Evolutionary conservation across 257 asterid species (phyloP), one percentile per base, ranked within the genome.

Genomic region (Solanum ossicruentum): DNA sequence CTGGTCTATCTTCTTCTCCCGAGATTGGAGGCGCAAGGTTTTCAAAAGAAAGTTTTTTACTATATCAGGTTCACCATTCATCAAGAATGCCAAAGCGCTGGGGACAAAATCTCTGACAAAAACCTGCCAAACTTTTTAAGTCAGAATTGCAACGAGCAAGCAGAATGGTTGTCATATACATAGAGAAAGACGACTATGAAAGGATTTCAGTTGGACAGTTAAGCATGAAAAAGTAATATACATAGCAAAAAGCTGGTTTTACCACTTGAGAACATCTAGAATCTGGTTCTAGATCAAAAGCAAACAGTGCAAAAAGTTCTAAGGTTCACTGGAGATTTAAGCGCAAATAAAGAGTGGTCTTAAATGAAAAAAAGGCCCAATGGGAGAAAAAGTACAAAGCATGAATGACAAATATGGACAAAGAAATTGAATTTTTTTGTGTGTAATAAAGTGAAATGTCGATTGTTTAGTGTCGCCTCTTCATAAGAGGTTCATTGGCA

Each of bases 51-150:
- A 95, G 49, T 95, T 93, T 88, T 94, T 93, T n/a, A 95, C 99
- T 26, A 95, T 94, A 88, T 93, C 99, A 1, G 98, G 97, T 85
- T 95, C 99, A 10, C 99, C 99, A 13, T 95, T 95, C 98, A 95
- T 95, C 89, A 95, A 84, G 89, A 95, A 95, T 75, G 99, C 99
- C 63, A 94, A 87, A 82, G 96, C 98, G 81, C 99, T 95, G 3
- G 99, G 99, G 80, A 95, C 95, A 85, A 95, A 95, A 87, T 95
- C 99, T 72, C 99, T 88, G 26, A 95, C 97, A 83, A 95, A 95
- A 39, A 93, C 98, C 98, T 94, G 89, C 83, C 86, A 83, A 75
- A 45, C n/a, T 23, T 17, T 32, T 72, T 16, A 20, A 60, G 43
- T 26, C 39, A 66, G 39, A n/a, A 15, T 0, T 11, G 55, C 72